phyloP scores from a whole-genome alignment of 2,329 filamentous ascomycete species.

The Fusarium succisae region DNA sequence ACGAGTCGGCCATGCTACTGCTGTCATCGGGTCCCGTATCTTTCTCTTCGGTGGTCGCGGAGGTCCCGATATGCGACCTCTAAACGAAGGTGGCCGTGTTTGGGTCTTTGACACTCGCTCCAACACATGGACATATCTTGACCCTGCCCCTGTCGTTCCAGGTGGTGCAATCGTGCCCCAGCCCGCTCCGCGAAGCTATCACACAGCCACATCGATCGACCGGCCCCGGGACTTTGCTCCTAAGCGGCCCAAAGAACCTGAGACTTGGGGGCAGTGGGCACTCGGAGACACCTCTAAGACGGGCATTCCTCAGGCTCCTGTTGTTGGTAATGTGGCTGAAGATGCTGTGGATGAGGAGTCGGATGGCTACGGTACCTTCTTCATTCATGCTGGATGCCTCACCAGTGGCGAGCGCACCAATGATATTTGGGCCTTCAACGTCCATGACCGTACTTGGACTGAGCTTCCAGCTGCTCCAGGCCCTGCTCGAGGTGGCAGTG shows the following conservation, averaged over 20 bases:
- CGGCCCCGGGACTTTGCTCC: slow-evolving; percentile 63
- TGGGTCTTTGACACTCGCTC: slow-evolving; percentile 78
- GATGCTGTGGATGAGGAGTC: slow-evolving; percentile 67
- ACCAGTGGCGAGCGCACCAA: slow-evolving; percentile 66
- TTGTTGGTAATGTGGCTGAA: slow-evolving; percentile 66
- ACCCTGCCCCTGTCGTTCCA: slow-evolving; percentile 61
- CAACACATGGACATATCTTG: slow-evolving; percentile 71
- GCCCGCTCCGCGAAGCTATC: slow-evolving; percentile 76
- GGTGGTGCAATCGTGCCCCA: slow-evolving; percentile 51
- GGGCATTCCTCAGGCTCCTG: slow-evolving; percentile 67
- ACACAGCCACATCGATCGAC: slow-evolving; percentile 67
- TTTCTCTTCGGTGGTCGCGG: slow-evolving; percentile 86
- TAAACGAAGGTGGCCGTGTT: slow-evolving; percentile 78
- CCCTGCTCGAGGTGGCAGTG: slow-evolving; percentile 71
- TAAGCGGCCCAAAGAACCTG: slow-evolving; percentile 48
- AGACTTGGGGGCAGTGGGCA: slow-evolving; percentile 65
- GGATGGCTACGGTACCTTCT: slow-evolving; percentile 73
- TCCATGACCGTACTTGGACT: slow-evolving; percentile 71
- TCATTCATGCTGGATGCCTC: slow-evolving; percentile 80
- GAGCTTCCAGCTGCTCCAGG: slow-evolving; percentile 74
- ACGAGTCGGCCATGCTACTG: slow-evolving; percentile 77
- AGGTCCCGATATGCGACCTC: slow-evolving; percentile 71
- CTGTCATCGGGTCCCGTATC: slow-evolving; percentile 73
- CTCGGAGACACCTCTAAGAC: slow-evolving; percentile 63
- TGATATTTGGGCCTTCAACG: slow-evolving; percentile 83